These are phyloP conservation scores for Cryomyces minteri DNA, from an alignment of 495 filamentous ascomycete genomes.

Conservation along the genomic window DNA sequence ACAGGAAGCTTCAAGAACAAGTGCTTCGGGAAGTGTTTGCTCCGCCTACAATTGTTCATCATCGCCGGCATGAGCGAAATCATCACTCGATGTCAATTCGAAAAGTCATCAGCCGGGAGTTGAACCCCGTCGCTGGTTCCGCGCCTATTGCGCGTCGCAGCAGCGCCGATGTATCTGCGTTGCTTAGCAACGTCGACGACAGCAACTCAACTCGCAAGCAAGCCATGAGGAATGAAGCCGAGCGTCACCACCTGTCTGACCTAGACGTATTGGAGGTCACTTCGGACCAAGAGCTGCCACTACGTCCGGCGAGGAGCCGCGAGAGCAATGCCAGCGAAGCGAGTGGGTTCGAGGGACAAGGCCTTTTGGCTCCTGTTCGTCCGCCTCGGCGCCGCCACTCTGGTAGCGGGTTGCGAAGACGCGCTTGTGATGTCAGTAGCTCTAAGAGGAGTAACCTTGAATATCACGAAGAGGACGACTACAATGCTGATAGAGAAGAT, in stretches of 20 bases:
- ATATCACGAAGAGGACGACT: conserved; percentile 74
- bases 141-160: conserved; percentile 11
- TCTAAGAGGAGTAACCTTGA: conserved; percentile 50
- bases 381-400: conserved; percentile 47
- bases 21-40: conserved; percentile 90
- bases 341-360: too few species aligned
- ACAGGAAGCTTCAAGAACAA: conserved; percentile 71
- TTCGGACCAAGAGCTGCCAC: too few species aligned
- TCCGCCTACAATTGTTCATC: conserved; percentile 57
- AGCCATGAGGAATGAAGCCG: conserved; percentile 3
- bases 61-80: conserved; percentile 40
- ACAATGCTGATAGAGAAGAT: conserved; percentile 61
- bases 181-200: conserved; percentile 1
- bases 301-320: too few species aligned
- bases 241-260: conserved; percentile 1
- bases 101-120: conserved; percentile 2
- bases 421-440: conserved; percentile 40
- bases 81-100: conserved; percentile 26
- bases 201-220: background rate
- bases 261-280: too few species aligned
- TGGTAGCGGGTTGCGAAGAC: conserved; percentile 54
- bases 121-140: conserved; percentile 7
- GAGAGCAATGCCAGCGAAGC: too few species aligned
- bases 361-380: background rate
- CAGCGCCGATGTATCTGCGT: conserved; percentile 21